A percentile compares a stretch with the other conserved stretches of the same genome.
Conservation (phyloP, 345 rosid species). For the Streptanthus diversifolius region DNA sequence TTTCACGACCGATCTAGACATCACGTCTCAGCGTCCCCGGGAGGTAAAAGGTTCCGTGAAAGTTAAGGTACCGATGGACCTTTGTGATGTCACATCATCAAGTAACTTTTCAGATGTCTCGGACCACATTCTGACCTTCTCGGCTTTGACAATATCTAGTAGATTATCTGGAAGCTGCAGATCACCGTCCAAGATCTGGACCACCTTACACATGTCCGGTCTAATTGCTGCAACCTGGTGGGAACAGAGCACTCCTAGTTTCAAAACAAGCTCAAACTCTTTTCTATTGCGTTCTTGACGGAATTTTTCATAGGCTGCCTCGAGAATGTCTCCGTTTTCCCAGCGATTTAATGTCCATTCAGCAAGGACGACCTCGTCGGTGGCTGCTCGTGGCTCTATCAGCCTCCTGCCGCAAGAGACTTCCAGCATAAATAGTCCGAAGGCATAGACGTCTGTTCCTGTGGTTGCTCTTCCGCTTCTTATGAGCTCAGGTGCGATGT, state of each 20-base stretch:
- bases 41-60: constrained; percentile 26
- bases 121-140: not conserved
- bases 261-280: constrained; percentile 11
- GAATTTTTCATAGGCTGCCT: not conserved
- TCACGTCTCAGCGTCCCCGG: not conserved
- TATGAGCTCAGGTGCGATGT: constrained; percentile 40
- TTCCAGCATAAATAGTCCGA: constrained; percentile 40
- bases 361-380: constrained; percentile 48
- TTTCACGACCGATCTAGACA: no score
- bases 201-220: constrained; percentile 14
- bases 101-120: not conserved
- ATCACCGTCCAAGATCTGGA: not conserved
- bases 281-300: not conserved
- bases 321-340: constrained; percentile 17
- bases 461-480: constrained; percentile 39
- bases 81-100: not conserved
- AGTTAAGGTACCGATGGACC: not conserved
- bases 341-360: constrained; percentile 14
- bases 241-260: constrained; percentile 20
- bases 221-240: constrained; percentile 7
- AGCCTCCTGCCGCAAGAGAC: constrained; percentile 43
- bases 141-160: constrained; percentile 6
- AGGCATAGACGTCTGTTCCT: constrained; percentile 35
- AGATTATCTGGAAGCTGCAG: constrained; percentile 11
- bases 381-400: constrained; percentile 36